Conservation (phyloP, 768 basidiomycete genomes). For the Hygrocybe coccinea region DNA sequence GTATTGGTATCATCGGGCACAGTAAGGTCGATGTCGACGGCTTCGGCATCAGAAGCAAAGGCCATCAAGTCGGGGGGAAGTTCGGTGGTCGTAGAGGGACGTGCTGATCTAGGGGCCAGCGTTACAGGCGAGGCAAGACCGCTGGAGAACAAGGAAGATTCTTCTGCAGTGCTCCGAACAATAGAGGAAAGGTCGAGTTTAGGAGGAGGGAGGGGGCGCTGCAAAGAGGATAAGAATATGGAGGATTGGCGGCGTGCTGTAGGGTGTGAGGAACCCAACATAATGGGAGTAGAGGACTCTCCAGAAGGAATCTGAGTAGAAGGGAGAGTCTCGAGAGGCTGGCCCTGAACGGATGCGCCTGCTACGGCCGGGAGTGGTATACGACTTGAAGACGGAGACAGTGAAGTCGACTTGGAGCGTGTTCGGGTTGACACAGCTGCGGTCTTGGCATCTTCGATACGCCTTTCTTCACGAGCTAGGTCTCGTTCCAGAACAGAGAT, state of each 20-base stretch:
- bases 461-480: conserved; percentile 54
- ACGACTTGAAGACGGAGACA: conserved; percentile 12
- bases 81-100: conserved; percentile 49
- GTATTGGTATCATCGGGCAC: conserved; percentile 32
- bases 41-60: conserved; percentile 36
- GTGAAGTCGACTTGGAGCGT: conserved; percentile 6
- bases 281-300: conserved; percentile 22
- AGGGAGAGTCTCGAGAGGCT: conserved; percentile 25
- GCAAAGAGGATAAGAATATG: conserved; percentile 76
- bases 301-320: conserved; percentile 17
- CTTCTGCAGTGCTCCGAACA: conserved; percentile 61
- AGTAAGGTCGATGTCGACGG: conserved; percentile 60
- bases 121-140: conserved; percentile 75
- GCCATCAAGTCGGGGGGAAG: conserved; percentile 65
- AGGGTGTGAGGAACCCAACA: conserved; percentile 22
- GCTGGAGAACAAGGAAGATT: conserved; percentile 51
- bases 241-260: conserved; percentile 62
- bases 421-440: conserved; percentile 22
- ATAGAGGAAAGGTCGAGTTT: conserved; percentile 80
- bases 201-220: conserved; percentile 62
- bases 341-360: conserved; percentile 13
- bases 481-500: conserved; percentile 71
- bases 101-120: conserved; percentile 74
- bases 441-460: conserved; percentile 38
- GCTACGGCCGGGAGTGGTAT: conserved; percentile 15